Percentiles rank a stretch among this genome's conserved stretches.
phyloP scores from a whole-genome alignment of 208 protist genomes.

The Acanthamoeba sp. region DNA sequence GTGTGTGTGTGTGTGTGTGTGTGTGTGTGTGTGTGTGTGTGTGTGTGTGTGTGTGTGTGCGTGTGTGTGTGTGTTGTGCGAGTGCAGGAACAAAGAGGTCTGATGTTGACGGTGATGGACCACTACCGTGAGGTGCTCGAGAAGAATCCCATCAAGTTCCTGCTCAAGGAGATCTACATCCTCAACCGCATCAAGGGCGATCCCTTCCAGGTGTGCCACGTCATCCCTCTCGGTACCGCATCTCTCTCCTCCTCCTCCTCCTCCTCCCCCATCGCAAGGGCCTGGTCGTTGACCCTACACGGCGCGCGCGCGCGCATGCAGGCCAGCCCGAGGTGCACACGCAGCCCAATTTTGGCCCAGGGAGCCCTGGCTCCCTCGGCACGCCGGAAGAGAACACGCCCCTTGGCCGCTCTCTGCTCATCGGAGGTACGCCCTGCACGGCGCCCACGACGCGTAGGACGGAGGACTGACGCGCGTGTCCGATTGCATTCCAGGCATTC shows the following conservation, averaged over 20 bases:
- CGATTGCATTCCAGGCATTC: not conserved
- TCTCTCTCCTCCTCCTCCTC: not conserved
- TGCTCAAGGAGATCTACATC: constrained; percentile 34
- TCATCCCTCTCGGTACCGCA: not conserved
- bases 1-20: too few species aligned
- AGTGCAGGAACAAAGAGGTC: not conserved
- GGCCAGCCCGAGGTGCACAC: not conserved
- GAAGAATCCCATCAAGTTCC: not conserved
- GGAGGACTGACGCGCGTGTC: too few species aligned
- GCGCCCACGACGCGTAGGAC: too few species aligned
- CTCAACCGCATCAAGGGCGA: constrained; percentile 33
- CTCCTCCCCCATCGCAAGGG: not conserved
- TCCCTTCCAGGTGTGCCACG: not conserved
- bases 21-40: too few species aligned
- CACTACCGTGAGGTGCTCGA: not conserved
- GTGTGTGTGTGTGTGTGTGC: too few species aligned
- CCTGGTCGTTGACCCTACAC: not conserved
- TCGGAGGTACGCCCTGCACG: not conserved
- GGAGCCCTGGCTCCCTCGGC: not conserved
- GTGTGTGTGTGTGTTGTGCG: too few species aligned
- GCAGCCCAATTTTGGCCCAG: not conserved
- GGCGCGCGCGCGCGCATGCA: not conserved
- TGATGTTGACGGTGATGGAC: not conserved
- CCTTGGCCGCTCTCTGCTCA: not conserved
- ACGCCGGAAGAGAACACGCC: not conserved